phyloP scores from a whole-genome alignment of 2,329 filamentous ascomycete species.

The Fonsecaea pugnacius region DNA sequence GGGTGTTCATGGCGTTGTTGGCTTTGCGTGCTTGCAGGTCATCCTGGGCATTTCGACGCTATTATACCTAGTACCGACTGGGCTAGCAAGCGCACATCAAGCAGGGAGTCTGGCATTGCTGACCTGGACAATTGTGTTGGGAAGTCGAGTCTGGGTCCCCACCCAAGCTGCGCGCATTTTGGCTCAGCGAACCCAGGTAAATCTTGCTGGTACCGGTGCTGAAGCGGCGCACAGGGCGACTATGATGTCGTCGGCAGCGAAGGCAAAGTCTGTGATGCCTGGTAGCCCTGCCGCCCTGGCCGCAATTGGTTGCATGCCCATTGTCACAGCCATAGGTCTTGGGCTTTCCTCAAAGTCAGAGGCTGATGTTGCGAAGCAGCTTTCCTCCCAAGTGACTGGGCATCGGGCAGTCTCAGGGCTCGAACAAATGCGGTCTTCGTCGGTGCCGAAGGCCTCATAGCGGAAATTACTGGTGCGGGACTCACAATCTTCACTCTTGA shows the following conservation, averaged over 20 bases:
- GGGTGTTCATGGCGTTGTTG: constrained; percentile 78
- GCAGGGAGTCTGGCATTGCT: constrained; percentile 84
- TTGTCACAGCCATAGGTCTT: constrained; percentile 13
- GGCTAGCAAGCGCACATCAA: constrained; percentile 88
- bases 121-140: constrained; percentile 78
- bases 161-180: constrained; percentile 27
- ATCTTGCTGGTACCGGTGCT: neutral
- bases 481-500: constrained; percentile 11
- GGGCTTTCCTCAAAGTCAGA: neutral
- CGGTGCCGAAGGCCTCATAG: neutral
- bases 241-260: neutral
- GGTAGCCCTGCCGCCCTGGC: constrained; percentile 3
- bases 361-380: neutral
- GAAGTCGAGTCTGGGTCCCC: constrained; percentile 76
- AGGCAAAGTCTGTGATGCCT: constrained; percentile 11
- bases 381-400: neutral
- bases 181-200: constrained; percentile 18
- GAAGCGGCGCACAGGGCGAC: constrained; percentile 4
- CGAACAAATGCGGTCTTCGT: neutral
- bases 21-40: constrained; percentile 81
- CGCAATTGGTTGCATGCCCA: constrained; percentile 9
- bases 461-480: neutral
- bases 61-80: constrained; percentile 89
- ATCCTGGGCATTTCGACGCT: constrained; percentile 86
- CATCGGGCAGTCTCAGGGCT: neutral